Conservation (phyloP, 2,329 filamentous ascomycete genomes). For the Botrytis medusae region DNA sequence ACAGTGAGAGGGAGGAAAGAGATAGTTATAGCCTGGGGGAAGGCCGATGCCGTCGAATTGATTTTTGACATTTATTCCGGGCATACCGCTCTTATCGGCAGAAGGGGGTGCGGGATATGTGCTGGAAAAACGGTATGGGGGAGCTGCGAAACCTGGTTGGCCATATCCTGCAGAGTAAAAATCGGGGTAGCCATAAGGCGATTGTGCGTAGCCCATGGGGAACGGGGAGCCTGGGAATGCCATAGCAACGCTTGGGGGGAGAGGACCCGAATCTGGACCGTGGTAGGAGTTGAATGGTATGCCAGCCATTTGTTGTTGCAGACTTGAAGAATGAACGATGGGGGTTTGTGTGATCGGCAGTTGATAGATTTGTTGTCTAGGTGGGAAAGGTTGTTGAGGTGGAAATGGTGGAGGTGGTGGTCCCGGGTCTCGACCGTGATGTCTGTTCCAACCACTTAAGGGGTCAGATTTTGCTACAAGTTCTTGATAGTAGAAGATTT, state of each 20-base stretch:
- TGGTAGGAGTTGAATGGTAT: slow-evolving; percentile 35
- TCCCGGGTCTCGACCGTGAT: slow-evolving; percentile 30
- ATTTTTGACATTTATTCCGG: slow-evolving; percentile 56
- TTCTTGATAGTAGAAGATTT: slow-evolving; percentile 27
- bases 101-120: slow-evolving; percentile 22
- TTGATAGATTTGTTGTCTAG: neutral
- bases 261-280: slow-evolving; percentile 33
- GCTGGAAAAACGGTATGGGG: slow-evolving; percentile 3
- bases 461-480: slow-evolving; percentile 24
- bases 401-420: slow-evolving; percentile 27
- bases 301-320: slow-evolving; percentile 23
- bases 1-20: slow-evolving; percentile 58
- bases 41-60: slow-evolving; percentile 57
- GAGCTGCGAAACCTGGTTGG: slow-evolving; percentile 21
- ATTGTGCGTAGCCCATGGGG: neutral
- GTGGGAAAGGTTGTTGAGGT: neutral
- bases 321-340: neutral
- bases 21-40: slow-evolving; percentile 63
- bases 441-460: slow-evolving; percentile 27
- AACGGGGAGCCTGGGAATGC: slow-evolving; percentile 2
- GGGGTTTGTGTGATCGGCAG: neutral
- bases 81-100: slow-evolving; percentile 40
- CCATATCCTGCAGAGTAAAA: neutral
- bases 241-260: slow-evolving; percentile 26
- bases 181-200: neutral